A percentile compares a stretch with the other conserved stretches of the same genome.
Conservation (phyloP, 2,329 filamentous ascomycete species). For the Exophiala alcalophila region DNA sequence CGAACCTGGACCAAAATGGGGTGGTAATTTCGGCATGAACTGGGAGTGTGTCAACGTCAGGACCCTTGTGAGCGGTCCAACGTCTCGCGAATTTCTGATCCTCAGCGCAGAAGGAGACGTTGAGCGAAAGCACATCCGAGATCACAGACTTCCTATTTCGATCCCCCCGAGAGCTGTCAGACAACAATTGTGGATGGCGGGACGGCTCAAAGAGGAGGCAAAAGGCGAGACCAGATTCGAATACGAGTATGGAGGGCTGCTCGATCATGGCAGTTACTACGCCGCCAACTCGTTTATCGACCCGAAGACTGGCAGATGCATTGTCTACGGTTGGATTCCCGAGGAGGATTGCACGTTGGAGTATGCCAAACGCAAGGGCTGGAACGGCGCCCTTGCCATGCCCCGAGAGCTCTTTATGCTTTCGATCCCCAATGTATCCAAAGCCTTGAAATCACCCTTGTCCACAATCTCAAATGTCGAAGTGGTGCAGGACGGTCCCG, state of each 20-base stretch:
- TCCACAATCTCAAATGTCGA: conserved; percentile 45
- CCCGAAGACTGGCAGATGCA: conserved; percentile 39
- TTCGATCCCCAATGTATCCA: conserved; percentile 38
- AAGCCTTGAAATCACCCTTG: conserved; percentile 39
- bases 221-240: conserved; percentile 30
- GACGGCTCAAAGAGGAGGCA: conserved; percentile 23
- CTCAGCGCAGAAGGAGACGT: conserved; percentile 47
- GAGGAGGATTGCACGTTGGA: conserved; percentile 50
- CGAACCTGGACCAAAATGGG: no score
- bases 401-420: conserved; percentile 46
- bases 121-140: conserved; percentile 3
- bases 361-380: conserved; percentile 46
- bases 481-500: conserved; percentile 23
- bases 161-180: conserved; percentile 22
- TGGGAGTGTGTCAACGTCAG: conserved; percentile 53
- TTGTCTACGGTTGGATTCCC: conserved; percentile 52
- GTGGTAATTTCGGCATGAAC: conserved; percentile 51
- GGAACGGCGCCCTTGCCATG: conserved; percentile 50
- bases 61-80: conserved; percentile 38
- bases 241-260: conserved; percentile 44
- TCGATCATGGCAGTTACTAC: conserved; percentile 51
- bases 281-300: conserved; percentile 52
- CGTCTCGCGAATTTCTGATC: conserved; percentile 42
- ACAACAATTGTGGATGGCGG: conserved; percentile 47
- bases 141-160: neutral